Evolutionary conservation across 2,329 filamentous ascomycete genomes (phyloP).

Genomic region (Arthrobotrys iridis): DNA sequence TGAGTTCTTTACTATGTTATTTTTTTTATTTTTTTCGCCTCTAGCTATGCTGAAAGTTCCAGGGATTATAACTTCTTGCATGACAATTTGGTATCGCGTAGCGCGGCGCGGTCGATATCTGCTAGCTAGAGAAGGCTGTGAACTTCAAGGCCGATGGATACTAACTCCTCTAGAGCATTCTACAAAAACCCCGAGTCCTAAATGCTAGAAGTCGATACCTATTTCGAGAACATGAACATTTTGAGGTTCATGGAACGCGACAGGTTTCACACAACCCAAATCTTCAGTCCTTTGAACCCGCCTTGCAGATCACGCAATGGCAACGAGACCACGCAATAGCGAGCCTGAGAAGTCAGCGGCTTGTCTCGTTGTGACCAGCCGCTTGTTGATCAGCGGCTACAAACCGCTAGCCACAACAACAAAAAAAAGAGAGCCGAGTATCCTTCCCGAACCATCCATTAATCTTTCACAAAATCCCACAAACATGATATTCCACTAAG

Average conservation of each 20-base stretch:
- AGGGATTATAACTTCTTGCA: too few relatives aligned
- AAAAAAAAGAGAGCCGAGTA: background rate
- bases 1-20: too few relatives aligned
- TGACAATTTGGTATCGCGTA: too few relatives aligned
- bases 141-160: too few relatives aligned
- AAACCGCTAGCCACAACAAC: background rate
- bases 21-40: too few relatives aligned
- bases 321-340: background rate
- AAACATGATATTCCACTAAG: background rate
- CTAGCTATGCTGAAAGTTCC: too few relatives aligned
- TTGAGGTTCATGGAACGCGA: background rate
- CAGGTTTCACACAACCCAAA: background rate
- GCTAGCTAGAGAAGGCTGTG: too few relatives aligned
- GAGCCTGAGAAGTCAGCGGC: background rate
- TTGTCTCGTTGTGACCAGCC: too few relatives aligned
- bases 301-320: too few relatives aligned
- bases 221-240: background rate
- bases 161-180: too few relatives aligned
- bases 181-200: too few relatives aligned
- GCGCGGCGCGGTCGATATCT: too few relatives aligned
- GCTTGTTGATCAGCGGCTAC: constrained; percentile 9
- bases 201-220: background rate
- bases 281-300: background rate
- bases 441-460: background rate
- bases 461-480: background rate